Percentiles rank a stretch among this genome's conserved stretches.
Evolutionary conservation across 306 rosid species (phyloP).

Genomic region (Cercis canadensis): DNA sequence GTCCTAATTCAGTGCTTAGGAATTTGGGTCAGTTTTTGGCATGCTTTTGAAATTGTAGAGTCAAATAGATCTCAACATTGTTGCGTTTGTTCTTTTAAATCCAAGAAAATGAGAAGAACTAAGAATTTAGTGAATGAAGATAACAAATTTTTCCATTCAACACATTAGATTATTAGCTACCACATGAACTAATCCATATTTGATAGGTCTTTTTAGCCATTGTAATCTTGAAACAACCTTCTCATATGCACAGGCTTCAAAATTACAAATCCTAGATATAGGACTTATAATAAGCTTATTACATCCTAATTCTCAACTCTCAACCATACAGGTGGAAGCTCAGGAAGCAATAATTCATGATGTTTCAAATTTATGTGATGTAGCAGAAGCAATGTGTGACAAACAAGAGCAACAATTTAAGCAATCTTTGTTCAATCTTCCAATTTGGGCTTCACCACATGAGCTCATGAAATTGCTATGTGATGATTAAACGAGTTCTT

Average conservation of each 20-base stretch:
- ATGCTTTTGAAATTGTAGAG: background rate
- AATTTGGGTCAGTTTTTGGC: background rate
- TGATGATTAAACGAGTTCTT: conserved; percentile 46
- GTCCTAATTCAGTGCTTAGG: conserved; percentile 13
- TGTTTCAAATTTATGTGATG: conserved; percentile 61
- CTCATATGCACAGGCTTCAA: conserved; percentile 5
- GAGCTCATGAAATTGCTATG: conserved; percentile 63
- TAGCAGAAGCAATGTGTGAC: conserved; percentile 61
- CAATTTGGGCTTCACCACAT: conserved; percentile 69
- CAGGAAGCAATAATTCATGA: conserved; percentile 69
- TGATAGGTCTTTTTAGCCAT: background rate
- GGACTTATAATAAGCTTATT: conserved; percentile 11
- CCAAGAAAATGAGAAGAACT: background rate
- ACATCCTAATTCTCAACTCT: conserved; percentile 23
- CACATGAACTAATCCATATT: background rate
- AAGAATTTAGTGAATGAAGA: too few species aligned
- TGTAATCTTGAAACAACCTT: background rate
- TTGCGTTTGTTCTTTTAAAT: conserved; percentile 10
- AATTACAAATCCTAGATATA: background rate
- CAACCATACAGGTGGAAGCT: conserved; percentile 61
- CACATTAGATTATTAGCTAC: background rate
- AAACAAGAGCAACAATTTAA: conserved; percentile 56
- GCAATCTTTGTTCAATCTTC: conserved; percentile 63
- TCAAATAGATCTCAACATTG: background rate
- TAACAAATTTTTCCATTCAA: background rate